Evolutionary conservation across 306 rosid genomes (phyloP).

Genomic region (Begonia fuchsioides): DNA sequence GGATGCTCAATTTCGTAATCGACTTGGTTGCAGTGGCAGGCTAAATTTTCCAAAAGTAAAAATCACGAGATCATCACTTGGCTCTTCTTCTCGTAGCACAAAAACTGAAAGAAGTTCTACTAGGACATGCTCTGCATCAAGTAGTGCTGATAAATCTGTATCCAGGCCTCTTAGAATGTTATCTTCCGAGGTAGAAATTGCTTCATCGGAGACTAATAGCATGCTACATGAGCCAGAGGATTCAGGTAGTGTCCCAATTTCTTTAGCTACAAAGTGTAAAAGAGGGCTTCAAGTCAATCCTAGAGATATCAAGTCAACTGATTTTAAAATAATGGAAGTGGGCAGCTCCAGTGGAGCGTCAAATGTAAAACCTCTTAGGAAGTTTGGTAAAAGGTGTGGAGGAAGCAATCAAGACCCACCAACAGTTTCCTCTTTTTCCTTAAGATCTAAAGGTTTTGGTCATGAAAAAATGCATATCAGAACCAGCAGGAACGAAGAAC

Average conservation of each 20-base stretch:
- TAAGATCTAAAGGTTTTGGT: conserved; percentile 2
- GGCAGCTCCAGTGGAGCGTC: conserved; percentile 7
- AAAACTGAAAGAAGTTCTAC: conserved; percentile 7
- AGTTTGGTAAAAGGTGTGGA: conserved; percentile 1
- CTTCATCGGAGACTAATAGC: conserved; percentile 6
- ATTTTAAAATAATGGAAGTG: conserved; percentile 5
- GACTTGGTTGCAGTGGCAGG: conserved; percentile 64
- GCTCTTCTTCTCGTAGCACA: conserved; percentile 8
- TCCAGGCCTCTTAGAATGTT: conserved; percentile 3
- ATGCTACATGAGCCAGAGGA: conserved; percentile 9
- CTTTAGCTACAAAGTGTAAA: conserved; percentile 4
- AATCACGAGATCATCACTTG: conserved; percentile 25
- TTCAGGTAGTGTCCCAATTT: background rate
- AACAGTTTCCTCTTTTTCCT: background rate
- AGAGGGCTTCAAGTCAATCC: conserved; percentile 5
- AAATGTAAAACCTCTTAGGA: background rate
- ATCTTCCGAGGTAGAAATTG: conserved; percentile 4
- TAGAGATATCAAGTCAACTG: background rate
- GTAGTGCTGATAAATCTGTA: conserved; percentile 5
- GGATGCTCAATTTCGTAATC: conserved; percentile 57
- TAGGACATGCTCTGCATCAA: conserved; percentile 5
- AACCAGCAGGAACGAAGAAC: conserved; percentile 12
- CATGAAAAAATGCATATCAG: conserved; percentile 1
- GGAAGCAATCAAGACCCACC: conserved; percentile 4
- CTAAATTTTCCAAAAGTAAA: conserved; percentile 45